Conservation (phyloP, 768 basidiomycete genomes). For the Hygrocybe punicea region DNA sequence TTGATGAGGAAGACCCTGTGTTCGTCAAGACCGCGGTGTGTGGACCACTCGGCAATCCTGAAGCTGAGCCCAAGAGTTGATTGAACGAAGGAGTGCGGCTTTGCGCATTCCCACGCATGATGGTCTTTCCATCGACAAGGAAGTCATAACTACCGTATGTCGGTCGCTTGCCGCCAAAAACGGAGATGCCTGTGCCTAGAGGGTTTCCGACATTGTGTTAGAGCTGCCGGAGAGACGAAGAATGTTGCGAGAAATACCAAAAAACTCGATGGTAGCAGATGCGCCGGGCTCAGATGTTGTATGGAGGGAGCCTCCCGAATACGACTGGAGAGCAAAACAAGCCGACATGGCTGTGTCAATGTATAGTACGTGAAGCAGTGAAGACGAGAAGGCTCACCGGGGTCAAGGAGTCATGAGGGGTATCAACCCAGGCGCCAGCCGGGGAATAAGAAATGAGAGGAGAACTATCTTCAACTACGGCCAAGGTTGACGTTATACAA, state of each 20-base stretch:
- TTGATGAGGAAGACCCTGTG: constrained; percentile 35
- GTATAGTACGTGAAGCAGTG: background rate
- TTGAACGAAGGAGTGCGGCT: constrained; percentile 26
- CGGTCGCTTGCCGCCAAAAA: constrained; percentile 47
- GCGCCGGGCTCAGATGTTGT: constrained; percentile 44
- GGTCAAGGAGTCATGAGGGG: constrained; percentile 40
- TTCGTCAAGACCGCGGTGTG: constrained; percentile 50
- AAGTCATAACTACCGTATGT: constrained; percentile 48
- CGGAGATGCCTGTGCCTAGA: constrained; percentile 49
- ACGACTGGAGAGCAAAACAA: constrained; percentile 29
- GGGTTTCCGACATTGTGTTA: background rate
- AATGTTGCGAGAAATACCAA: constrained; percentile 34
- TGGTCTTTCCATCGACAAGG: constrained; percentile 42
- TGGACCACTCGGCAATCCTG: constrained; percentile 41
- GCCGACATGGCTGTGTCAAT: background rate
- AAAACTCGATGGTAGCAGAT: constrained; percentile 48
- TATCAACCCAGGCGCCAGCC: constrained; percentile 48
- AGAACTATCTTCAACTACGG: constrained; percentile 55
- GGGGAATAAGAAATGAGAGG: constrained; percentile 53
- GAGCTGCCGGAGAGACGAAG: background rate
- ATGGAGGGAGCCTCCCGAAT: constrained; percentile 46
- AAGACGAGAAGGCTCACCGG: constrained; percentile 28
- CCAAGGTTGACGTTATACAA: background rate
- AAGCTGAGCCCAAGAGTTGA: constrained; percentile 43
- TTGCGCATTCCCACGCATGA: constrained; percentile 36